A percentile compares a stretch with the other conserved stretches of the same genome.
phyloP scores from a whole-genome alignment of 1,284 basidiomycete species.

The Jaminaea rosea region DNA sequence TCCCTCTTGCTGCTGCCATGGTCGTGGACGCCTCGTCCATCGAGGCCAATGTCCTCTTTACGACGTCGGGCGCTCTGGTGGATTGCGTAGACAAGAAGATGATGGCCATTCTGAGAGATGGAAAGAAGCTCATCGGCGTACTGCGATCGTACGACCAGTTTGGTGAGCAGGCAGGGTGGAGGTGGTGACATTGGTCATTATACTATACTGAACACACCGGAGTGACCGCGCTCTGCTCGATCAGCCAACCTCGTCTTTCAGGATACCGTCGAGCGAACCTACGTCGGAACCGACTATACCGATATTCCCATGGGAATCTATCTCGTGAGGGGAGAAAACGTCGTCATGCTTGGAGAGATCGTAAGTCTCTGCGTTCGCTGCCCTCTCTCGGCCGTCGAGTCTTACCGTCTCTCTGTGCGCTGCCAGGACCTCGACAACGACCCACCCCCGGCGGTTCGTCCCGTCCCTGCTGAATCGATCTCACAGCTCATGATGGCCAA shows the following conservation, averaged over 20 bases:
- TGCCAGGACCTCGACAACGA: slow-evolving; percentile 40
- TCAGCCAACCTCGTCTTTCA: slow-evolving; percentile 75
- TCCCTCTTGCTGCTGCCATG: background rate
- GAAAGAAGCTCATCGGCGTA: slow-evolving; percentile 89
- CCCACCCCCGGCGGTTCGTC: slow-evolving; percentile 30
- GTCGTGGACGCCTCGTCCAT: slow-evolving; percentile 38
- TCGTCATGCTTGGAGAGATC: slow-evolving; percentile 91
- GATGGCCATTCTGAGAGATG: slow-evolving; percentile 89
- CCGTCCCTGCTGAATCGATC: slow-evolving; percentile 28
- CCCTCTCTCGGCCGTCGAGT: background rate
- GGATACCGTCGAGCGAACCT: slow-evolving; percentile 63
- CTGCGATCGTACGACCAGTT: slow-evolving; percentile 97
- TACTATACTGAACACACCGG: background rate
- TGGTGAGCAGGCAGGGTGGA: slow-evolving; percentile 54
- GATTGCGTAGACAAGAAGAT: slow-evolving; percentile 65
- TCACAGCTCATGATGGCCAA: slow-evolving; percentile 28
- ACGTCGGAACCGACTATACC: slow-evolving; percentile 56
- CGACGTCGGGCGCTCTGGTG: slow-evolving; percentile 43
- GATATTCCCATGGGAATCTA: slow-evolving; percentile 80
- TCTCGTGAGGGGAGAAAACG: slow-evolving; percentile 95
- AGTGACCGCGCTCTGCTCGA: background rate
- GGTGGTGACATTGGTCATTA: background rate
- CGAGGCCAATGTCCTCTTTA: slow-evolving; percentile 43
- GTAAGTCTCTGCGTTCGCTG: slow-evolving; percentile 54
- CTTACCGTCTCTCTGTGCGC: background rate